Percentiles rank a stretch among this genome's conserved stretches.
Conservation (phyloP, 2,329 filamentous ascomycete species). For the Paradendryphiella salina region DNA sequence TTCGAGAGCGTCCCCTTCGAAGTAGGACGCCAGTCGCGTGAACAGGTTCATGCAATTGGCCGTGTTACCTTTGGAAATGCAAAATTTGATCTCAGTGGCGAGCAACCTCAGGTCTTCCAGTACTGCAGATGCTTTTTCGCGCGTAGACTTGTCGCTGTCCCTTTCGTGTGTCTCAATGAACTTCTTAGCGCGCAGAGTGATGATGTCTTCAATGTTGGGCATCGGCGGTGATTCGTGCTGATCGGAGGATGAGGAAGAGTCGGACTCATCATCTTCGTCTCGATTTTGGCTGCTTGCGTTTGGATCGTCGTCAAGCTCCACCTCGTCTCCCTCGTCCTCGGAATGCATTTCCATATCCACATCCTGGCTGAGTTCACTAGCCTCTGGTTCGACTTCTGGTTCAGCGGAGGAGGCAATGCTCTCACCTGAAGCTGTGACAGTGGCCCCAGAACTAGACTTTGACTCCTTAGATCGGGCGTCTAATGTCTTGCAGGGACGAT, state of each 20-base stretch:
- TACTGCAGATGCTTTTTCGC: conserved; percentile 76
- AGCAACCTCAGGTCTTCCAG: conserved; percentile 72
- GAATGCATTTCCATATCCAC: conserved; percentile 58
- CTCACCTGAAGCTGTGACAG: conserved; percentile 28
- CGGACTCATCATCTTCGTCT: conserved; percentile 65
- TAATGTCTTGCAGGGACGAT: conserved; percentile 46
- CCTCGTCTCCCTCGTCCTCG: conserved; percentile 57
- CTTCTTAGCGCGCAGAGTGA: conserved; percentile 74
- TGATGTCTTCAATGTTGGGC: conserved; percentile 68
- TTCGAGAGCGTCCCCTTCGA: conserved; percentile 84
- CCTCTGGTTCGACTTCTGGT: conserved; percentile 48
- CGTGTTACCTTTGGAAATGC: conserved; percentile 60
- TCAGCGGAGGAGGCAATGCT: conserved; percentile 33
- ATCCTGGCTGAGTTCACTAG: conserved; percentile 60
- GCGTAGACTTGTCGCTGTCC: conserved; percentile 72
- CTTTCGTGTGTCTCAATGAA: conserved; percentile 85
- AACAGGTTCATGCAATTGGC: conserved; percentile 69
- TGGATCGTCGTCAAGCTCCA: conserved; percentile 57
- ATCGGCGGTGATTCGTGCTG: conserved; percentile 28
- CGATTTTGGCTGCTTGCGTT: conserved; percentile 63
- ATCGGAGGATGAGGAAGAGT: conserved; percentile 60
- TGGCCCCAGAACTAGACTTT: conserved; percentile 32
- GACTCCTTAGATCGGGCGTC: conserved; percentile 36
- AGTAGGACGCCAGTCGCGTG: conserved; percentile 74
- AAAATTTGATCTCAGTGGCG: conserved; percentile 70